Evolutionary conservation across 768 basidiomycete genomes (phyloP), one percentile per base, ranked within the genome.

Genomic region (Trametes sanguinea): DNA sequence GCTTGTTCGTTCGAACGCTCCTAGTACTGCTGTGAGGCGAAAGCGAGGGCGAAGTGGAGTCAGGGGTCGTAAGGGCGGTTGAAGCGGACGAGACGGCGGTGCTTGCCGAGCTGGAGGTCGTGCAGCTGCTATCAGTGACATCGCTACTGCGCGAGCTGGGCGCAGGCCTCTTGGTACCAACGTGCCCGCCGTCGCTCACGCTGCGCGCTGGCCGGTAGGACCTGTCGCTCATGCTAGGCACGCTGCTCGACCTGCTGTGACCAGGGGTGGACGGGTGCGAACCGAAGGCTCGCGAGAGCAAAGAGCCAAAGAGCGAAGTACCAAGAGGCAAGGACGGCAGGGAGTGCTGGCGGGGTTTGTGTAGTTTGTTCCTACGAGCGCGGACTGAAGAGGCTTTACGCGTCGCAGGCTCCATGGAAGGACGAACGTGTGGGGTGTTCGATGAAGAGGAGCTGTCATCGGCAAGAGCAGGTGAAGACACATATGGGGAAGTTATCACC

Each of bases 51-150:
- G 64, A 53, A 27, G 42, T 44, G 27, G 51, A 60, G 44, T 65
- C 67, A 35, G 67, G 67, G 29, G 67, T 68, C 8, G 67, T 68
- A 45, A 61, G 42, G 27, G 55, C 59, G 27, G 67, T 68, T 33
- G 62, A 61, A 4, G 62, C 33, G 29, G 40, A 64, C n/a, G 63
- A 60, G 2, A 54, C 7, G 32, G 58, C 35, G 27, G 63, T 60
- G 51, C 58, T 64, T 42, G 47, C 57, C 35, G 57, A 55, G 39
- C 58, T 57, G 27, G 59, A 64, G 8, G 63, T 50, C 6, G 58
- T 60, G 50, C 52, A 60, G 7, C 57, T 64, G 29, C 58, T 64
- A 48, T 64, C 63, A 39, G 63, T 60, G 9, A 45, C 33, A 8
- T 45, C 54, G 58, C 57, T 64, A 42, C 62, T 56, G 17, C 57